phyloP scores from a whole-genome alignment of 805 yeast genomes.

The Myxozyma neotropica region DNA sequence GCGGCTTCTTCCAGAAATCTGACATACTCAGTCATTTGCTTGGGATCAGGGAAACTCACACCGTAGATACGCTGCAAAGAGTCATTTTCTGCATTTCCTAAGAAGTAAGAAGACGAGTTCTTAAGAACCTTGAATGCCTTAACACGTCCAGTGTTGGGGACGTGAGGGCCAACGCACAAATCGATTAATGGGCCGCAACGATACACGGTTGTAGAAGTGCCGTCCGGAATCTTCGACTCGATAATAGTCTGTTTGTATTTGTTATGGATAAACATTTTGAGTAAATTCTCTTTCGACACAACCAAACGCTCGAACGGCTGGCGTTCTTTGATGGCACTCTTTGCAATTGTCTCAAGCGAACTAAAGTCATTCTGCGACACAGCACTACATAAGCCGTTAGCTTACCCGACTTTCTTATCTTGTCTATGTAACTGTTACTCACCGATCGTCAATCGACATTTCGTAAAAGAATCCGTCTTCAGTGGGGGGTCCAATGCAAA shows the following conservation, averaged over 20 bases:
- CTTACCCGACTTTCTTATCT: neutral
- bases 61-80: slow-evolving; percentile 97
- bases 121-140: slow-evolving; percentile 92
- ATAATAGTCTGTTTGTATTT: slow-evolving; percentile 91
- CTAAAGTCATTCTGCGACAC: slow-evolving; percentile 84
- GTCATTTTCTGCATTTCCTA: slow-evolving; percentile 90
- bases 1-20: slow-evolving; percentile 96
- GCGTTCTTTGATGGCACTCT: slow-evolving; percentile 89
- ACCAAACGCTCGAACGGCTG: slow-evolving; percentile 93
- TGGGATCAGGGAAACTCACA: slow-evolving; percentile 97
- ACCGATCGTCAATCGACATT: slow-evolving; percentile 71
- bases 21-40: slow-evolving; percentile 90
- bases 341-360: slow-evolving; percentile 80
- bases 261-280: slow-evolving; percentile 93
- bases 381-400: slow-evolving; percentile 43
- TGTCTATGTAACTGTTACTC: too few species aligned
- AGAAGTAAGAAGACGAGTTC: slow-evolving; percentile 93
- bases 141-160: slow-evolving; percentile 95
- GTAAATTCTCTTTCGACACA: slow-evolving; percentile 85
- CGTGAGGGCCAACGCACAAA: slow-evolving; percentile 96
- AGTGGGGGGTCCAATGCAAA: slow-evolving; percentile 95
- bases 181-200: slow-evolving; percentile 97
- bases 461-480: slow-evolving; percentile 98
- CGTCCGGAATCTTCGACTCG: slow-evolving; percentile 88
- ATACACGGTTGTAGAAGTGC: slow-evolving; percentile 93